phyloP scores from a whole-genome alignment of 1,284 basidiomycete genomes.

The Ustilago nuda region DNA sequence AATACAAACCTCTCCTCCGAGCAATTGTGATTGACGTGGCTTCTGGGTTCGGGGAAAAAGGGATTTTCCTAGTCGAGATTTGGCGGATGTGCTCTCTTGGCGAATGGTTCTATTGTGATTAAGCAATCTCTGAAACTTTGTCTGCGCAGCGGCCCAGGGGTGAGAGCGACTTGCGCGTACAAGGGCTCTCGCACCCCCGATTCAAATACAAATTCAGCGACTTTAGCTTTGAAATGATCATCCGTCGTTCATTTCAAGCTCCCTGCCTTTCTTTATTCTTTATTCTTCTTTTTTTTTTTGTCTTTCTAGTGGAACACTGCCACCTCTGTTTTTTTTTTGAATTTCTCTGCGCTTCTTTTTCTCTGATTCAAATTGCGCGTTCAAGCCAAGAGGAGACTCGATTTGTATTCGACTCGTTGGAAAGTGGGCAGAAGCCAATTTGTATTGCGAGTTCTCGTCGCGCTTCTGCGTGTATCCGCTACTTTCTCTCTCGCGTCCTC shows the following conservation, averaged over 20 bases:
- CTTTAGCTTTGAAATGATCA: not conserved
- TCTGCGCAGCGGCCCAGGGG: not conserved
- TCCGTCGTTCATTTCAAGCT: not conserved
- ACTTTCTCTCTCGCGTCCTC: not conserved
- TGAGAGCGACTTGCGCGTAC: no score
- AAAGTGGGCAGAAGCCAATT: not conserved
- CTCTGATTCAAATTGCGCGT: not conserved
- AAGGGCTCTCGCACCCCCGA: not conserved
- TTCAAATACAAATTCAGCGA: not conserved
- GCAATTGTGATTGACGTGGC: not conserved
- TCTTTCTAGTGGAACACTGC: not conserved
- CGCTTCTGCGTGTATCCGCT: constrained; percentile 1
- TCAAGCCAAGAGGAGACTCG: constrained; percentile 6
- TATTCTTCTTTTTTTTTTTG: not conserved
- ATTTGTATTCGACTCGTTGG: not conserved
- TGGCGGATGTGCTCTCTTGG: not conserved
- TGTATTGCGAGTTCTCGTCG: constrained; percentile 4
- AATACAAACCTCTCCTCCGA: not conserved
- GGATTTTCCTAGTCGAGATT: not conserved
- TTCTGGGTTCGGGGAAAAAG: not conserved
- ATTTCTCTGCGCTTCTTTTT: constrained; percentile 10
- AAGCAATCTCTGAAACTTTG: not conserved
- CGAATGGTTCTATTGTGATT: not conserved
- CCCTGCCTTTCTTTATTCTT: not conserved
- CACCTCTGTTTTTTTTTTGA: not conserved